A percentile compares a stretch with the other conserved stretches of the same genome.
phyloP scores from a whole-genome alignment of 768 basidiomycete species.

The Scleroderma citrinum region DNA sequence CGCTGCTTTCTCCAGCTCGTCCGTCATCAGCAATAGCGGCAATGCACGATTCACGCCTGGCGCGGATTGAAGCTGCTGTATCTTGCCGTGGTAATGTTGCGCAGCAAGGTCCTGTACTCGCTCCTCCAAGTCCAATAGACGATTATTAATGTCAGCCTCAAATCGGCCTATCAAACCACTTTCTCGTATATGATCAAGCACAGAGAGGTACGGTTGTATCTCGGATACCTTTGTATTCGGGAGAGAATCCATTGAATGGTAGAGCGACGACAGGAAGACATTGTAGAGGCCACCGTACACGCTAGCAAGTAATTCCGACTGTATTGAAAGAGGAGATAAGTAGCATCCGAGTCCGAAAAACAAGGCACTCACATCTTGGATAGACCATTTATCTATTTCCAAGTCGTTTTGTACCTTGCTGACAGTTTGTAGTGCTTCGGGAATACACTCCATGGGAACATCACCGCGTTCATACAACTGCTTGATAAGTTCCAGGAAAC shows the following conservation, averaged over 20 bases:
- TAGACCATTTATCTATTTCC: slow-evolving; percentile 71
- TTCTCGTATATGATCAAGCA: slow-evolving; percentile 67
- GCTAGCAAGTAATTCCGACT: slow-evolving; percentile 66
- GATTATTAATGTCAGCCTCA: slow-evolving; percentile 64
- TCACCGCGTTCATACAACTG: slow-evolving; percentile 84
- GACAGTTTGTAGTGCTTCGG: slow-evolving; percentile 78
- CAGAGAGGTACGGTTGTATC: slow-evolving; percentile 53
- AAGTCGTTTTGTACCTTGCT: slow-evolving; percentile 65
- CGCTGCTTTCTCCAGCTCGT: slow-evolving; percentile 82
- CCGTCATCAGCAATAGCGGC: slow-evolving; percentile 77
- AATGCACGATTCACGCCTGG: slow-evolving; percentile 80
- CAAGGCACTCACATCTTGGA: slow-evolving; percentile 62
- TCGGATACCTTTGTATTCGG: slow-evolving; percentile 70
- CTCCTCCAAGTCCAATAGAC: slow-evolving; percentile 62
- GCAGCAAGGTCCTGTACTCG: slow-evolving; percentile 54
- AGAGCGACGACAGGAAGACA: slow-evolving; percentile 78
- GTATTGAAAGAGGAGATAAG: slow-evolving; percentile 1
- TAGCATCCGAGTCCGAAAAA: not conserved
- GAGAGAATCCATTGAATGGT: slow-evolving; percentile 75
- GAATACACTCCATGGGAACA: slow-evolving; percentile 91
- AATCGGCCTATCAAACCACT: slow-evolving; percentile 68
- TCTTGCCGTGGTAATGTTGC: slow-evolving; percentile 57
- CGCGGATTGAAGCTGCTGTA: slow-evolving; percentile 55
- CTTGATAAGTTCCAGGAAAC: slow-evolving; percentile 82
- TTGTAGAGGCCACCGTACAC: slow-evolving; percentile 76